Evolutionary conservation across 2,329 filamentous ascomycete species (phyloP), one percentile per base, ranked within the genome.

Genomic region (Monosporascus sp.): DNA sequence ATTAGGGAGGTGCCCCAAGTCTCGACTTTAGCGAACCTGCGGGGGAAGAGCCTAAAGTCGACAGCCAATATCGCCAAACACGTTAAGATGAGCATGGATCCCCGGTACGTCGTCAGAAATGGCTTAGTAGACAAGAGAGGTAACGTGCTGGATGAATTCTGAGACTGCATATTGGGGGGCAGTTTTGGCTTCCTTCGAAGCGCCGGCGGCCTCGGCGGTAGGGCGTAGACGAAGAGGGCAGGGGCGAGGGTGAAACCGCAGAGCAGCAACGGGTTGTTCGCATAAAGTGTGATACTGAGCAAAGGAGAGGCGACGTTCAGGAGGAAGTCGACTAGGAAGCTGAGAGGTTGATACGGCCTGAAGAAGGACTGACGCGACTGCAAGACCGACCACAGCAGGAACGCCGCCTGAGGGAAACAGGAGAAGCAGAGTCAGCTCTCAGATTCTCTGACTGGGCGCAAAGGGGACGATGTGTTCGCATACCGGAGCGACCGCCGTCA

Each of bases 1-100:
- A 99, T 99, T 57, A 99, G 75, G n/a, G 93, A 97, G 1, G 93
- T 97, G 51, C 94, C 94, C 91, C 94, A 99, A n/a, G 90, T 97
- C 72, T 99, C 94, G 2, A 96, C 94, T 75, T 99, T 99, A 53
- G 91, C 94, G 68, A 97, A 97, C 35, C 94, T 87, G 28, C 94
- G 84, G 2, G 94, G 94, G 65, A 99, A 99, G 55, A 97, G 78
- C 18, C 80, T 85, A 68, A 99, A 99, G 72, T 99, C 94, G 50
- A 99, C 94, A 17, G 94, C 94, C n/a, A 99, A 80, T 61, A 99
- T 97, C 50, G 91, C 89, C 46, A 94, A 74, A 65, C 90, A 95
- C 7, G 94, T 99, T 60, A 89, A 80, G 49, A 96, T 80, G 79
- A 99, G 85, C 91, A 99, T 96, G 49, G 85, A 84, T 2, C 91